Conservation (phyloP, 768 basidiomycete species). For the Glaciozyma martinii region DNA sequence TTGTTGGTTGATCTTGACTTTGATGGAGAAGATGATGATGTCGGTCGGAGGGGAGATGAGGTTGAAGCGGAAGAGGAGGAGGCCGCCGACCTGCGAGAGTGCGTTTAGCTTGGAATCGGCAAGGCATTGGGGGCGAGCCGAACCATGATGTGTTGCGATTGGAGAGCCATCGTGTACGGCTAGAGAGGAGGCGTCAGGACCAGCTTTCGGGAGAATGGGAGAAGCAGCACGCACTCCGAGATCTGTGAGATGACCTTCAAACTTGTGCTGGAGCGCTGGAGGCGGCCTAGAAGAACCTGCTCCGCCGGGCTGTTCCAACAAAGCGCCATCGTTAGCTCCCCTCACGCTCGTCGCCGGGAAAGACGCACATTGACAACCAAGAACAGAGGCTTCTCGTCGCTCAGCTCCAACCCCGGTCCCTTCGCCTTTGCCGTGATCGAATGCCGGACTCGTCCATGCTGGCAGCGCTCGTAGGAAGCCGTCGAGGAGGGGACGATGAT, state of each 20-base stretch:
- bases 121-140: neutral
- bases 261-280: slow-evolving; percentile 25
- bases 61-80: slow-evolving; percentile 28
- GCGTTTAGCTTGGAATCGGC: neutral
- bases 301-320: neutral
- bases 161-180: slow-evolving; percentile 25
- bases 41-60: slow-evolving; percentile 24
- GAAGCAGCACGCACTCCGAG: slow-evolving; percentile 12
- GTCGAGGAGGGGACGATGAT: slow-evolving; percentile 17
- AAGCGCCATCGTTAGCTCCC: neutral
- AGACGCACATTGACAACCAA: slow-evolving; percentile 16
- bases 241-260: slow-evolving; percentile 23
- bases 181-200: neutral
- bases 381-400: slow-evolving; percentile 23
- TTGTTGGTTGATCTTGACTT: slow-evolving; percentile 28
- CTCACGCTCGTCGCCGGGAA: neutral
- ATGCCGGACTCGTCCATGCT: slow-evolving; percentile 27
- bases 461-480: slow-evolving; percentile 27
- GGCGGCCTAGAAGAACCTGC: slow-evolving; percentile 19
- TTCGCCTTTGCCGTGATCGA: slow-evolving; percentile 29
- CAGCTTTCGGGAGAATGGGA: neutral
- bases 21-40: slow-evolving; percentile 27
- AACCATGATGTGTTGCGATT: slow-evolving; percentile 28
- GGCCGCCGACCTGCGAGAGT: slow-evolving; percentile 18
- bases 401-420: slow-evolving; percentile 9